Percentiles rank a stretch among this genome's conserved stretches.
Conservation (phyloP, 352 stramenopile genomes). For the Phytophthora sansomeana region DNA sequence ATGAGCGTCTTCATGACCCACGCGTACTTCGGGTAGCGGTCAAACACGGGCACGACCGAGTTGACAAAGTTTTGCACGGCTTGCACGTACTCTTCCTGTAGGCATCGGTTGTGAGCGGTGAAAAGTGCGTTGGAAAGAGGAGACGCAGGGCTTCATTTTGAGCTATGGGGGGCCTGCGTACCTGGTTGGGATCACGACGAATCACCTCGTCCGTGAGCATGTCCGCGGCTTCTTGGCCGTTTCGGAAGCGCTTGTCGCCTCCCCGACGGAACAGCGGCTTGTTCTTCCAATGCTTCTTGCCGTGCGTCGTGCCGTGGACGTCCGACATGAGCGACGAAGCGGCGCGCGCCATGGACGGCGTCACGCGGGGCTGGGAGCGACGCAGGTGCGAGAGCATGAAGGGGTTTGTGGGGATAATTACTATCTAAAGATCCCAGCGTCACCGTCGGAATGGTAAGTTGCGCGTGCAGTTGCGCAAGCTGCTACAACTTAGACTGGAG, state of each 20-base stretch:
- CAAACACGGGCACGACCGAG: conserved; percentile 87
- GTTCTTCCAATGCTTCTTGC: conserved; percentile 95
- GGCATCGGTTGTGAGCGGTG: neutral
- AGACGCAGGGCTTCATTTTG: conserved; percentile 20
- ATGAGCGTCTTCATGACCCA: conserved; percentile 95
- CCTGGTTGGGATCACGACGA: conserved; percentile 83
- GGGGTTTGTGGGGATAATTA: neutral
- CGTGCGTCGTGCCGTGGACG: conserved; percentile 88
- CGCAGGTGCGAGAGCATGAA: conserved; percentile 41
- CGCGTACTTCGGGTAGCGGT: conserved; percentile 90
- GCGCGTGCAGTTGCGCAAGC: neutral
- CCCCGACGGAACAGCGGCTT: conserved; percentile 97
- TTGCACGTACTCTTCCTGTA: conserved; percentile 62
- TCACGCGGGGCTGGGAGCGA: conserved; percentile 23
- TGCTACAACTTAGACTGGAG: neutral
- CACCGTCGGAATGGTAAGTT: neutral
- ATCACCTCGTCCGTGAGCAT: conserved; percentile 91
- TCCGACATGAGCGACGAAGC: conserved; percentile 86
- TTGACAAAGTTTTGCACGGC: conserved; percentile 83
- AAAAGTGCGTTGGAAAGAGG: conserved; percentile 20
- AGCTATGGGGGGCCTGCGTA: conserved; percentile 16
- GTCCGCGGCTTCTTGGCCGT: conserved; percentile 95
- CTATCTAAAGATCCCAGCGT: neutral
- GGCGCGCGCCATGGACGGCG: conserved; percentile 38
- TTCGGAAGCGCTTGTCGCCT: conserved; percentile 96